Evolutionary conservation across 2,329 filamentous ascomycete genomes (phyloP).

Genomic region (Fusarium pseudograminearum): DNA sequence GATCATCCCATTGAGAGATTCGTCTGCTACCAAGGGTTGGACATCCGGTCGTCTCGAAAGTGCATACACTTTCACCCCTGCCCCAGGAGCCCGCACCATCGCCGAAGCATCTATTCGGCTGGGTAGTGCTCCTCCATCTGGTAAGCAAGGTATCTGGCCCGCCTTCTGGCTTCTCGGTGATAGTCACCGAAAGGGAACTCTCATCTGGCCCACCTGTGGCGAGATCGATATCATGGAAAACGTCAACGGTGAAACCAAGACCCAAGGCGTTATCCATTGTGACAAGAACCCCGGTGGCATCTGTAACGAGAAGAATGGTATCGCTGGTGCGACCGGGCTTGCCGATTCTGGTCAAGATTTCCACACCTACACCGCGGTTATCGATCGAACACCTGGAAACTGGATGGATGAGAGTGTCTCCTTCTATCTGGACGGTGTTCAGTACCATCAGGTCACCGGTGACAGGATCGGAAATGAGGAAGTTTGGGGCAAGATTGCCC

Average conservation of each 20-base stretch:
- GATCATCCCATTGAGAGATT: slow-evolving; percentile 59
- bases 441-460: slow-evolving; percentile 58
- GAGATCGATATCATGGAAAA: slow-evolving; percentile 42
- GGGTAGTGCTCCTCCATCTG: slow-evolving; percentile 28
- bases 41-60: slow-evolving; percentile 65
- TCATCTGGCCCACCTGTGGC: slow-evolving; percentile 41
- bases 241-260: slow-evolving; percentile 20
- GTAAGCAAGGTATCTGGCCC: slow-evolving; percentile 59
- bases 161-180: slow-evolving; percentile 47
- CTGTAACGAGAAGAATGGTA: slow-evolving; percentile 61
- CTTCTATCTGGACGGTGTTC: slow-evolving; percentile 59
- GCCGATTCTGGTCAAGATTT: slow-evolving; percentile 48
- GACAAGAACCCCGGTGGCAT: slow-evolving; percentile 53
- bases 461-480: slow-evolving; percentile 56
- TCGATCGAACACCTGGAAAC: slow-evolving; percentile 59
- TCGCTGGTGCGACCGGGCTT: background rate
- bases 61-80: slow-evolving; percentile 59
- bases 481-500: slow-evolving; percentile 61
- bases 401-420: slow-evolving; percentile 61
- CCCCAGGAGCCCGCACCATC: slow-evolving; percentile 54
- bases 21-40: slow-evolving; percentile 53
- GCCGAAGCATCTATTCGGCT: slow-evolving; percentile 58
- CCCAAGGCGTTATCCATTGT: slow-evolving; percentile 37
- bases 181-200: slow-evolving; percentile 33
- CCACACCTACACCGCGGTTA: slow-evolving; percentile 61